Evolutionary conservation across 768 basidiomycete species (phyloP), one percentile per base, ranked within the genome.

Genomic region (Sarcodon aspratus): DNA sequence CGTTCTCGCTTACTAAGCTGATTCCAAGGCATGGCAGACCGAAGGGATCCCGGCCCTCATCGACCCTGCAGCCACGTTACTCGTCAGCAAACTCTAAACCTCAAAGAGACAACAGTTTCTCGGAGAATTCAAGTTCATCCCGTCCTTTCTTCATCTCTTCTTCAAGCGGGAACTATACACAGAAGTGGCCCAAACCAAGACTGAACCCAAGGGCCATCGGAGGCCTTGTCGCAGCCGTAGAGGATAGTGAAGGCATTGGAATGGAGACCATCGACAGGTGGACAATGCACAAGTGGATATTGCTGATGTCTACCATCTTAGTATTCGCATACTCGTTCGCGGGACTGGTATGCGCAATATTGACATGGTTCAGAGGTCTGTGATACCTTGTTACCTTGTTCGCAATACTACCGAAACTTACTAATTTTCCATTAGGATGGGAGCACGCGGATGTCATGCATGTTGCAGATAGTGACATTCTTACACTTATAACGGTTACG

Each of bases 231-330:
- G 37, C 45, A n/a, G 47, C 44, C 21, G 49, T 67, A 11, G 66
- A 65, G 46, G 66, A 70, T 21, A 66, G 64, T 5, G 59, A 51
- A 27, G 70, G 66, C 1, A 56, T 69, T 40, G 70, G 67, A n/a
- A 53, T 69, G 7, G 66, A 69, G 45, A 56, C 60, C 33, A 56
- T 69, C 11, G 69, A 66, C 33, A 55, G 62, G n/a, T 85, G 84
- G 84, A 78, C 77, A 12, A 48, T 50, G n/a, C 73, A 72, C 57
- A 86, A 84, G 61, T 80, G 78, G 76, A 70, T 67, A 27, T 61
- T 85, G 37, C 57, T 83, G 13, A 44, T 78, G 12, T 82, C 82
- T 3, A 69, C 80, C 4, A 60, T 65, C 21, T 67, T 69, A 7
- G 73, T 84, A 40, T 73, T 85, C 47, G 59, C 60, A 0, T 82